Evolutionary conservation across 345 rosid species (phyloP).

Genomic region (Schrenkiella parvula): DNA sequence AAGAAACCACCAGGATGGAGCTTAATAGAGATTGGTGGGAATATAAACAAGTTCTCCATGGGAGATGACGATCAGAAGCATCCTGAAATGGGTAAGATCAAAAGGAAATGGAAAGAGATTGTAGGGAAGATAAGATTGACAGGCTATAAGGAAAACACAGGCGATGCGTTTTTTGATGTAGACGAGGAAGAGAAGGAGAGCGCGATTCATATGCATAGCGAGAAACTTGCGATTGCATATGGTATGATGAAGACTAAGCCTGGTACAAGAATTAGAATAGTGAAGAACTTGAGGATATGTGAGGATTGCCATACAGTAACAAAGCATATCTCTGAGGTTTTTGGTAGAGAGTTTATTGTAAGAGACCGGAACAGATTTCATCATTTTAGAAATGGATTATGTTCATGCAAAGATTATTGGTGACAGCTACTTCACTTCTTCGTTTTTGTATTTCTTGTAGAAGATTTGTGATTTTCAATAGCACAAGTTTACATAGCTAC

Average conservation of each 20-base stretch:
- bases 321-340: conserved; percentile 58
- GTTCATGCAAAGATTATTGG: conserved; percentile 83
- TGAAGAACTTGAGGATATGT: conserved; percentile 75
- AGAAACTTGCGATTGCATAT: conserved; percentile 70
- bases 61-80: conserved; percentile 47
- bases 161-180: conserved; percentile 57
- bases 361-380: conserved; percentile 76
- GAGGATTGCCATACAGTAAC: conserved; percentile 73
- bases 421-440: conserved; percentile 11
- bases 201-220: conserved; percentile 56
- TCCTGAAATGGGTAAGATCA: conserved; percentile 57
- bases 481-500: background rate
- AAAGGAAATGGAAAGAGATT: conserved; percentile 59
- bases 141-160: conserved; percentile 53
- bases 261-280: conserved; percentile 42
- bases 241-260: conserved; percentile 51
- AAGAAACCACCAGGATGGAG: conserved; percentile 55
- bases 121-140: conserved; percentile 43
- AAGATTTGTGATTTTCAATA: background rate
- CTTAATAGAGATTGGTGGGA: conserved; percentile 54
- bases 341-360: conserved; percentile 56
- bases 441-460: background rate
- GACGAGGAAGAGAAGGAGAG: conserved; percentile 78
- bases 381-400: conserved; percentile 60
- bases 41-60: conserved; percentile 51